Conservation (phyloP, 768 basidiomycete species). For the Amyloporia xantha region DNA sequence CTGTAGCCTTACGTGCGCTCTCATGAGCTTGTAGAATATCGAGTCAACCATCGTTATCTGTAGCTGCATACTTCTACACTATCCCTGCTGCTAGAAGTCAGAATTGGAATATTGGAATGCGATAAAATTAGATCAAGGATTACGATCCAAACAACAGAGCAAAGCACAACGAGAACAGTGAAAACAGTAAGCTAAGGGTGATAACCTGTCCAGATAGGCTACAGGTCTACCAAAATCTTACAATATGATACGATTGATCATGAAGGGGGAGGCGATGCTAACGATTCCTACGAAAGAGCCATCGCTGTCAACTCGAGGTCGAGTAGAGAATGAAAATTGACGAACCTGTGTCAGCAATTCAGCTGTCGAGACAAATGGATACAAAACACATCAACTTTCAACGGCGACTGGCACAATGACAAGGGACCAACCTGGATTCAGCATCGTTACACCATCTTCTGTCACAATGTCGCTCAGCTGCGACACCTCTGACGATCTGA, state of each 20-base stretch:
- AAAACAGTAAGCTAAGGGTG: no score
- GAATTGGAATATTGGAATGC: not conserved
- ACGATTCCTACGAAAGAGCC: conserved; percentile 41
- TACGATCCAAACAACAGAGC: no score
- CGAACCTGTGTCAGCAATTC: conserved; percentile 58
- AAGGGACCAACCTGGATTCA: conserved; percentile 52
- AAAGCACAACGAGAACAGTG: no score
- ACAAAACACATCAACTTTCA: not conserved
- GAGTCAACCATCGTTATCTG: conserved; percentile 21
- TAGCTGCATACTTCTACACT: conserved; percentile 11
- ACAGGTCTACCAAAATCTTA: no score
- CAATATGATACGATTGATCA: no score
- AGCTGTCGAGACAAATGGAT: conserved; percentile 27
- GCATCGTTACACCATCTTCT: conserved; percentile 60
- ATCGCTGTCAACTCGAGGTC: conserved; percentile 2
- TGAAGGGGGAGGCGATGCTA: conserved; percentile 62
- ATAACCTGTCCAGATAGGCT: no score
- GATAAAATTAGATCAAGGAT: not conserved
- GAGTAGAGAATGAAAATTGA: conserved; percentile 12
- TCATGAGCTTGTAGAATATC: conserved; percentile 15
- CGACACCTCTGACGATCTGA: no score
- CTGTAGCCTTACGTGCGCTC: conserved; percentile 6
- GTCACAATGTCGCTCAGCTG: conserved; percentile 52
- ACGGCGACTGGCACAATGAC: not conserved
- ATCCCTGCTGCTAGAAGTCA: not conserved